phyloP scores from a whole-genome alignment of 305 asterid species.

The Striga hermonthica region DNA sequence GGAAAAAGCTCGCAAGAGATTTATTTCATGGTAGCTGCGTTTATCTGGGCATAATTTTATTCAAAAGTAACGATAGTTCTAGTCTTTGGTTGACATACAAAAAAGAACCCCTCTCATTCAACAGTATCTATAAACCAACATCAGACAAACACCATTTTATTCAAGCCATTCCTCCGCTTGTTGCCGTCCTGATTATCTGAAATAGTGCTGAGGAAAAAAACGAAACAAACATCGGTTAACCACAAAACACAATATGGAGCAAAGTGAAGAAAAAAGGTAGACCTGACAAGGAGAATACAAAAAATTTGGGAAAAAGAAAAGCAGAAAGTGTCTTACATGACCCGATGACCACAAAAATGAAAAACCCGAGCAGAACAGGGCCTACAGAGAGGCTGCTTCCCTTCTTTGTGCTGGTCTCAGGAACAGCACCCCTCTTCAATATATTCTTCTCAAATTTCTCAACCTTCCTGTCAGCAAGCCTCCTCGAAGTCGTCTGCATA shows the following conservation, averaged over 20 bases:
- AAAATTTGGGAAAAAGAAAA: not conserved
- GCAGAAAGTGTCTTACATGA: slow-evolving; percentile 46
- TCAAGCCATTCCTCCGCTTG: slow-evolving; percentile 77
- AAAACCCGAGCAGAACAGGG: slow-evolving; percentile 85
- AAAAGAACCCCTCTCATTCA: no score
- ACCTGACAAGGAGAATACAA: not conserved
- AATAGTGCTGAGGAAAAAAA: slow-evolving; percentile 51
- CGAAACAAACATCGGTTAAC: not conserved
- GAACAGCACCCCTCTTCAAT: slow-evolving; percentile 73
- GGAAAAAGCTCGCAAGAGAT: no score
- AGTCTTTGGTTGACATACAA: no score
- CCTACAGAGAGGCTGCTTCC: slow-evolving; percentile 79
- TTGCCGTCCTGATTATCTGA: slow-evolving; percentile 87
- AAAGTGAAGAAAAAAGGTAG: not conserved
- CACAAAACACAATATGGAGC: not conserved
- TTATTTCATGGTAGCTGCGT: no score
- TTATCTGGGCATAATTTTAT: no score
- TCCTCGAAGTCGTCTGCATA: slow-evolving; percentile 82
- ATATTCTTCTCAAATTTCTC: slow-evolving; percentile 92
- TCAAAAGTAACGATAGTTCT: no score
- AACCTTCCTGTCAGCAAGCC: slow-evolving; percentile 83
- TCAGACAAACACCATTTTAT: no score
- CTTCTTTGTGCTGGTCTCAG: slow-evolving; percentile 74
- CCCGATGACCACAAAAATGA: slow-evolving; percentile 85
- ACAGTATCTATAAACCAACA: no score